Evolutionary conservation across 2,329 filamentous ascomycete genomes (phyloP), one percentile per base, ranked within the genome.

Genomic region (Botryotinia convoluta): DNA sequence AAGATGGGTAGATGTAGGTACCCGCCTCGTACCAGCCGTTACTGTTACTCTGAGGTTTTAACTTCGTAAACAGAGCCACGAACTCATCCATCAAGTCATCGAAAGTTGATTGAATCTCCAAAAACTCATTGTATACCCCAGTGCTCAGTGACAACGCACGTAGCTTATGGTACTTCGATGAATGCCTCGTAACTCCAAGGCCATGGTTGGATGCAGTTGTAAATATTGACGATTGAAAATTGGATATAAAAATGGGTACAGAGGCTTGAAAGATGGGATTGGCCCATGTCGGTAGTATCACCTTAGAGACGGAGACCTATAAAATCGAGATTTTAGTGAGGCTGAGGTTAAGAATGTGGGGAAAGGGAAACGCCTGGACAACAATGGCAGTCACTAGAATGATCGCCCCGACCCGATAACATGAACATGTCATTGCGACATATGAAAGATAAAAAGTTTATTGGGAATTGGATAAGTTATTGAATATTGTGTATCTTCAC

Each of bases 341-440:
- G 68, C 68, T 70, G 68, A 67, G 35, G 14, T 22, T 3, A 12
- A 35, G n/a, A 57, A 42, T 68, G 65, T 68, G 65, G 65, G 65
- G 65, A 68, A 42, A 42, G 35, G 35, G 22, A 68, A 57, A 26
- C 35, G 32, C 35, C 64, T 68, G 48, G 64, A 68, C 45, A 68
- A 48, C 32, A 39, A 39, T 29, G 45, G 65, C 44, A 65, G 32
- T n/a, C 35, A 39, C 65, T 57, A 29, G 64, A 57, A 37, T 68
- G 35, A 68, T 57, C 65, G 32, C 20, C 44, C 45, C 37, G 42
- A 37, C 45, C 45, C 20, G 44, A 45, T 65, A 67, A 42, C n/a
- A 45, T 32, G 4, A 12, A 7, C 18, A 42, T 57, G 45, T 54
- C 65, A 45, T 16, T 4, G 63, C 26, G 20, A 39, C 26, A 51